Percentiles rank a stretch among this genome's conserved stretches.
Evolutionary conservation across 2,329 filamentous ascomycete genomes (phyloP).

Genomic region (Dendryphion nanum): DNA sequence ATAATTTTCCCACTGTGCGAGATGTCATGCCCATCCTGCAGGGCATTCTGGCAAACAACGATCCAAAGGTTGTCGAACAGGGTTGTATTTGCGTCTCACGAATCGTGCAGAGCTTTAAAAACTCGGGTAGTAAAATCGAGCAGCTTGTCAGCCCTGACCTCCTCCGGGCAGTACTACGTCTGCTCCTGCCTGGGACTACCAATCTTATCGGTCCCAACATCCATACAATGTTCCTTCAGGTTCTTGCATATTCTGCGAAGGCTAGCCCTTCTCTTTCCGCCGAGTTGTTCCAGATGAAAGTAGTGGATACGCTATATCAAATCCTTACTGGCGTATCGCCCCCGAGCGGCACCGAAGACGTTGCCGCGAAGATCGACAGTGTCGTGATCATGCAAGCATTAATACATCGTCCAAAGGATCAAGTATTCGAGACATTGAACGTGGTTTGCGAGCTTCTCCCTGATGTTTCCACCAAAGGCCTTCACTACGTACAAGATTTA

Average conservation of each 20-base stretch:
- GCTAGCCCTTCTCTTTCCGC: slow-evolving; percentile 84
- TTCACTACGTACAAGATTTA: slow-evolving; percentile 53
- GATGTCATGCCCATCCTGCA: slow-evolving; percentile 97
- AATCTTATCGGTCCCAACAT: slow-evolving; percentile 93
- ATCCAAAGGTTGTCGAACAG: slow-evolving; percentile 96
- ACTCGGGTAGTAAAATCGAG: slow-evolving; percentile 83
- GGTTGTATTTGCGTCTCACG: slow-evolving; percentile 92
- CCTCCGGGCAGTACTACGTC: slow-evolving; percentile 77
- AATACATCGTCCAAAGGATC: slow-evolving; percentile 91
- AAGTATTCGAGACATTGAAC: slow-evolving; percentile 95
- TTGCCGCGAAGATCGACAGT: slow-evolving; percentile 85
- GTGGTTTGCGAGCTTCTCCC: slow-evolving; percentile 95
- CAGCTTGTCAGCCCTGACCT: slow-evolving; percentile 87
- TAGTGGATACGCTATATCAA: slow-evolving; percentile 96
- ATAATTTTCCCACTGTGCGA: slow-evolving; percentile 85
- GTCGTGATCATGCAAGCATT: slow-evolving; percentile 98
- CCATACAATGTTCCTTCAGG: slow-evolving; percentile 92
- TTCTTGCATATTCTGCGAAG: slow-evolving; percentile 84
- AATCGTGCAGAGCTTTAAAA: slow-evolving; percentile 95
- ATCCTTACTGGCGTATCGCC: slow-evolving; percentile 95
- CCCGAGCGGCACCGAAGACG: slow-evolving; percentile 72
- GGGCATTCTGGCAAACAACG: slow-evolving; percentile 85
- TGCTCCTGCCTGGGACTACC: slow-evolving; percentile 89
- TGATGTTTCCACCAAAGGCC: slow-evolving; percentile 60
- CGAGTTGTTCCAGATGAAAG: slow-evolving; percentile 91